Base-by-base conservation (phyloP, 192 early-diverging fungal species). In the Jimgerdemannia lactiflua region DNA sequence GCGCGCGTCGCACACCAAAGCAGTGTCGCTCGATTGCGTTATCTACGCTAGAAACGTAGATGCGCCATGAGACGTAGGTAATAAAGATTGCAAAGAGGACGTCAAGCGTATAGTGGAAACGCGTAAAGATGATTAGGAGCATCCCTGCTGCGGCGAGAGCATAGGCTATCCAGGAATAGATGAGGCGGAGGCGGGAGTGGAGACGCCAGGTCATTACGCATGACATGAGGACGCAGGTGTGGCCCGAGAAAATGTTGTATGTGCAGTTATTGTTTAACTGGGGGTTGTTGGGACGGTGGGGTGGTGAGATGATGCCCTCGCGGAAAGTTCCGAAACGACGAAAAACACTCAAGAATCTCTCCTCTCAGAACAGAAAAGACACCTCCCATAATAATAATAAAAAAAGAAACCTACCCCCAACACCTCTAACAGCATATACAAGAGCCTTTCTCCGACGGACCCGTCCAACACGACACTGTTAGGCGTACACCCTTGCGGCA, bases 161-260 rank as follows among this genome's bases (percentile, higher is more conserved):
- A 10, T 82, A 70, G 8, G 77, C 74, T 70, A 85, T 68, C 70
- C 80, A 87, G 7, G 76, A 79, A 40, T 85, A 79, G 64, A 83
- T 67, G 7, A 71, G 71, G 75, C 80, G 77, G 69, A 88, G 78
- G 7, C 84, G 80, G 19, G 89, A 82, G 49, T 91, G 86, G 18
- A 83, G 71, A 11, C 83, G 79, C 89, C 88, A 89, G 18, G 88
- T 80, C 67, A 91, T 72, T 4, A 84, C 81, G n/a, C 86, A 80
- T 3, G 84, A 81, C 11, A 82, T 72, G 74, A 91, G 82, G 41
- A 91, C 81, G 3, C 84, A 82, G 1, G 89, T 89, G 78, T 91
- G 89, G 7, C 89, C 89, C 3, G 88, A 89, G 49, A 87, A 91
- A n/a, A 91, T 86, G 76, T 88, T 88, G 81, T 91, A 86, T 4